Conservation (phyloP, 495 filamentous ascomycete genomes). For the Penicillium cataractarum region DNA sequence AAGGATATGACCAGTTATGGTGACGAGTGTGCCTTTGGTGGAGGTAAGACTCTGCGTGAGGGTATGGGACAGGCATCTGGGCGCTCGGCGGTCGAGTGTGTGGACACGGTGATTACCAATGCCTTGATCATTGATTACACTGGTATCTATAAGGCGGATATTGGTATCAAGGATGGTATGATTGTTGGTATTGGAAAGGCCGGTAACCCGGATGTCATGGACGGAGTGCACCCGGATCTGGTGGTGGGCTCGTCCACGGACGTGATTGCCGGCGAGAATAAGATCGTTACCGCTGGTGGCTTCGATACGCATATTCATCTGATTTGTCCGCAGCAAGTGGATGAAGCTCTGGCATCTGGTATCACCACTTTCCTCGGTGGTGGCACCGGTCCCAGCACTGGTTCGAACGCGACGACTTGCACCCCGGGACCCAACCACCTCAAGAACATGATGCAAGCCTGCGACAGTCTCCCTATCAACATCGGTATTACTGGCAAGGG, state of each 20-base stretch:
- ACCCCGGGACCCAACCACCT: conserved; percentile 85
- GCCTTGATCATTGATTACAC: conserved; percentile 89
- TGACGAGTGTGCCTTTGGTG: conserved; percentile 95
- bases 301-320: conserved; percentile 95
- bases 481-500: conserved; percentile 95
- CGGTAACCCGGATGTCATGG: conserved; percentile 96
- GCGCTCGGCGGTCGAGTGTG: conserved; percentile 64
- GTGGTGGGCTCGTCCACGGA: conserved; percentile 90
- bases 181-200: conserved; percentile 95
- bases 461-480: conserved; percentile 86
- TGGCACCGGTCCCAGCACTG: conserved; percentile 94
- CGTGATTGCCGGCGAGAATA: conserved; percentile 92
- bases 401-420: conserved; percentile 93
- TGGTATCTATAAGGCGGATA: conserved; percentile 96
- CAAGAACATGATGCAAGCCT: conserved; percentile 90
- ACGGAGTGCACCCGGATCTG: conserved; percentile 77
- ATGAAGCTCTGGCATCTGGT: conserved; percentile 84
- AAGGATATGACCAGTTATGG: conserved; percentile 84
- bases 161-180: conserved; percentile 86
- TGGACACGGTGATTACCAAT: conserved; percentile 92
- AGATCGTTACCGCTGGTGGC: conserved; percentile 91
- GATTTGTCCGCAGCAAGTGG: conserved; percentile 93
- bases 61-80: conserved; percentile 96
- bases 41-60: conserved; percentile 91
- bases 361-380: conserved; percentile 93